Conservation (phyloP, 1,284 basidiomycete species). For the Ceratobasidium papillatum region DNA sequence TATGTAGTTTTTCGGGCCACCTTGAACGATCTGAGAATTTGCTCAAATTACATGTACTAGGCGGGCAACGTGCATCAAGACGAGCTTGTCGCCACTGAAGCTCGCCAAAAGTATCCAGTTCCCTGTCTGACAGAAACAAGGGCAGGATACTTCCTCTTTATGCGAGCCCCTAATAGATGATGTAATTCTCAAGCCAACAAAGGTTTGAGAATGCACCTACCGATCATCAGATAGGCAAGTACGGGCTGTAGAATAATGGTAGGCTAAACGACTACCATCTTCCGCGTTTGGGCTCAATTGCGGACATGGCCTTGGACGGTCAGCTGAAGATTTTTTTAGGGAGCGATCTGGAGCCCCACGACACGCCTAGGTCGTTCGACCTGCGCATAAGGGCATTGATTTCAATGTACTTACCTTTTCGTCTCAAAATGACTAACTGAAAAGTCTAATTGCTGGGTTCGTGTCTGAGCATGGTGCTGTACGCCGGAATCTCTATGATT, state of each 20-base stretch:
- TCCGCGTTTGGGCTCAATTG: slow-evolving; percentile 23
- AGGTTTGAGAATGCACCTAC: slow-evolving; percentile 3
- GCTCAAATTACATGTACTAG: not conserved
- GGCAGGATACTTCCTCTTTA: not conserved
- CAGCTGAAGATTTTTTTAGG: slow-evolving; percentile 12
- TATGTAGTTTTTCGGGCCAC: not conserved
- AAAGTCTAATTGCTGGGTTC: not conserved
- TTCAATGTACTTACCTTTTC: slow-evolving; percentile 21
- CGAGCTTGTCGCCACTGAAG: not conserved
- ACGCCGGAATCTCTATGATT: not conserved
- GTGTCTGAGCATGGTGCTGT: not conserved
- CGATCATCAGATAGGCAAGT: slow-evolving; percentile 11
- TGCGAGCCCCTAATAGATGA: slow-evolving; percentile 9
- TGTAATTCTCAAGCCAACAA: slow-evolving; percentile 6
- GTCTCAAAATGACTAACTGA: not conserved
- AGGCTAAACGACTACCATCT: not conserved
- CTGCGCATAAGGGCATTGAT: slow-evolving; percentile 18
- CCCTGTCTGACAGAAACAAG: not conserved
- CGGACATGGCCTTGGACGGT: not conserved
- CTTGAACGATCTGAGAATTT: not conserved
- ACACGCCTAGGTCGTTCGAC: slow-evolving; percentile 32
- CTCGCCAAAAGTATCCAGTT: not conserved
- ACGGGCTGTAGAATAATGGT: not conserved
- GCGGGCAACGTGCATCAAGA: slow-evolving; percentile 30
- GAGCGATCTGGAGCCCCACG: slow-evolving; percentile 14